Evolutionary conservation across 192 early-diverging fungal species (phyloP).

Genomic region (Geranomyces michiganensis): DNA sequence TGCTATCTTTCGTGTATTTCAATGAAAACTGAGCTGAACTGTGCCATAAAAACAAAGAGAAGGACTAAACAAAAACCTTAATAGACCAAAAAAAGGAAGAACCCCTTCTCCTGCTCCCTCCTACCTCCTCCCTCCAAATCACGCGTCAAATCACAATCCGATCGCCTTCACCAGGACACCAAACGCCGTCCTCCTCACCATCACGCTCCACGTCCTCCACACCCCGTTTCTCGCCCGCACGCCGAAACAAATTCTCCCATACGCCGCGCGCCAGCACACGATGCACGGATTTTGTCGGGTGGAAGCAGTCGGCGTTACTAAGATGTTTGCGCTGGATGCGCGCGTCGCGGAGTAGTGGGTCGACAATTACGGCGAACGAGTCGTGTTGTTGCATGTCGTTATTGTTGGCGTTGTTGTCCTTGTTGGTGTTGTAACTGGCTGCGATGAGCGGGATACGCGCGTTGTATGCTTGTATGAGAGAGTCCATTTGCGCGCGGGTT

Average conservation of each 20-base stretch:
- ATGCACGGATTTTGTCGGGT: constrained; percentile 46
- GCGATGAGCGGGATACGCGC: constrained; percentile 41
- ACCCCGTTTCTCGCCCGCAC: not conserved
- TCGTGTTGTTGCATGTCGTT: not conserved
- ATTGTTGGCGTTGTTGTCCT: constrained; percentile 41
- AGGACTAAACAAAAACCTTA: too few species aligned
- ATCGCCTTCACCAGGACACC: too few species aligned
- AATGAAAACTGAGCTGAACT: too few species aligned
- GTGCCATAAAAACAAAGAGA: too few species aligned
- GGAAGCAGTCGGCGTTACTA: constrained; percentile 64
- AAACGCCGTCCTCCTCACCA: too few species aligned
- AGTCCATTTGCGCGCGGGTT: constrained; percentile 50
- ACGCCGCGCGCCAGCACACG: constrained; percentile 28
- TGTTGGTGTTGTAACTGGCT: constrained; percentile 32
- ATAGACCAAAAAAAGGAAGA: too few species aligned
- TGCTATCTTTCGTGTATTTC: too few species aligned
- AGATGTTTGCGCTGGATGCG: constrained; percentile 41
- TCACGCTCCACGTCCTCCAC: too few species aligned
- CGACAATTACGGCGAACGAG: constrained; percentile 54
- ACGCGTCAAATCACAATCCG: too few species aligned
- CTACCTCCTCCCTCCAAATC: too few species aligned
- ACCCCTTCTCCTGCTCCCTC: too few species aligned
- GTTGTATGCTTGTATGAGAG: constrained; percentile 48
- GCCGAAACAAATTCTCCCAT: constrained; percentile 14
- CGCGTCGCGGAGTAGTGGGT: constrained; percentile 41